Conservation (phyloP, 1,284 basidiomycete species). For the Abortiporus biennis region DNA sequence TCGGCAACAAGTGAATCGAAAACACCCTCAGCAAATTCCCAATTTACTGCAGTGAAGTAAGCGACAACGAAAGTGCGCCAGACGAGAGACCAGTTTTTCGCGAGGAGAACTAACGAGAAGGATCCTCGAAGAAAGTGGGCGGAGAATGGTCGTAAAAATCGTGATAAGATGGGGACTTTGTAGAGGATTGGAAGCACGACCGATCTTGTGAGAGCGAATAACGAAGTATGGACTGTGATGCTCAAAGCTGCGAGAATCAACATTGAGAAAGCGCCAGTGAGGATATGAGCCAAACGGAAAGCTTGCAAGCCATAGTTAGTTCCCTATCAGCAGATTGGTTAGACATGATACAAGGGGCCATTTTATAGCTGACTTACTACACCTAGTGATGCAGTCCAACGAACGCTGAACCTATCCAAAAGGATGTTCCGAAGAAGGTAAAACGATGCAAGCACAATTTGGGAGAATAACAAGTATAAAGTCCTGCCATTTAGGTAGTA, state of each 20-base stretch:
- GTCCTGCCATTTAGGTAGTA: conserved; percentile 63
- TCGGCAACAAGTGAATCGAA: conserved; percentile 50
- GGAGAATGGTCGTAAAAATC: conserved; percentile 49
- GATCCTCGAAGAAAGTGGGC: conserved; percentile 56
- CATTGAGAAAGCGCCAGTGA: conserved; percentile 31
- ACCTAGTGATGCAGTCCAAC: conserved; percentile 30
- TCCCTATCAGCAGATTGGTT: no score
- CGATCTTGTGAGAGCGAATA: conserved; percentile 40
- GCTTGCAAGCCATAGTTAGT: conserved; percentile 7
- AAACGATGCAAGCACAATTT: conserved; percentile 36
- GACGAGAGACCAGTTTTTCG: conserved; percentile 39
- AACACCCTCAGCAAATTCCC: conserved; percentile 56
- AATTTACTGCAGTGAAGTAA: conserved; percentile 41
- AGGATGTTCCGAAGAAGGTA: conserved; percentile 51
- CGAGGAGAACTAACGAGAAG: conserved; percentile 45
- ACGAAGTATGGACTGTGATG: conserved; percentile 29
- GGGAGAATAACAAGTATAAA: conserved; percentile 50
- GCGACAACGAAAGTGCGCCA: conserved; percentile 42
- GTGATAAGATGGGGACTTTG: conserved; percentile 43
- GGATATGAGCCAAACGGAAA: conserved; percentile 24
- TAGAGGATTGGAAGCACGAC: conserved; percentile 45
- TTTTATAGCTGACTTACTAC: conserved; percentile 1
- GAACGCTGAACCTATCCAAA: conserved; percentile 50
- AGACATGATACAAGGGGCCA: no score
- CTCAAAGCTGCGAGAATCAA: conserved; percentile 34